Percentiles rank a stretch among this genome's conserved stretches.
These are phyloP conservation scores for Akebia trifoliata DNA, from an alignment of 164 flowering plant genomes.

Conservation along the genomic window DNA sequence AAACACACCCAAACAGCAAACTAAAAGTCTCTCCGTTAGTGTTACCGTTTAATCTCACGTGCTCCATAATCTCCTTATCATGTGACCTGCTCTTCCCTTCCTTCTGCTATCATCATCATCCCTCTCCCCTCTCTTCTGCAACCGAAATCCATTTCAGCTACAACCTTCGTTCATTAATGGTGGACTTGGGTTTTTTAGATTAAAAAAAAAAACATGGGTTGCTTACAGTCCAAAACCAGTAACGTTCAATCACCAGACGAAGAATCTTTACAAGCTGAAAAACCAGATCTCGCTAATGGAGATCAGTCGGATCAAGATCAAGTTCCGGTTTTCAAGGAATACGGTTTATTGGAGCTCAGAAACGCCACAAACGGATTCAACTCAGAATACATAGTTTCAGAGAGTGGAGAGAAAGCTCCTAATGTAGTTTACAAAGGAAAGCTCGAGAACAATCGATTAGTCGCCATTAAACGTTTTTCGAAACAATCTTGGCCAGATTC, in stretches of 20 bases:
- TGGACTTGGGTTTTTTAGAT: slow-evolving; percentile 8
- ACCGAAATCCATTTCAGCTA: background rate
- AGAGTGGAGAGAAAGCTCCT: slow-evolving; percentile 85
- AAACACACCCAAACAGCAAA: no score
- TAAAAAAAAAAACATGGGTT: slow-evolving; percentile 51
- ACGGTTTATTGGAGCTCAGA: slow-evolving; percentile 43
- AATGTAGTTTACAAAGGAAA: slow-evolving; percentile 73
- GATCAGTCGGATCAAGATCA: slow-evolving; percentile 39
- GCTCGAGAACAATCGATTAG: slow-evolving; percentile 39
- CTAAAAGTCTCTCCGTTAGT: slow-evolving; percentile 7
- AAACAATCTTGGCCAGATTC: slow-evolving; percentile 82
- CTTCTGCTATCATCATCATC: background rate
- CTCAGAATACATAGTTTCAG: slow-evolving; percentile 58
- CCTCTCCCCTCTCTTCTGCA: background rate
- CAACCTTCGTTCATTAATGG: slow-evolving; percentile 2
- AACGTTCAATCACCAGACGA: slow-evolving; percentile 64
- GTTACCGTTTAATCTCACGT: no score
- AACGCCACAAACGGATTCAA: slow-evolving; percentile 68
- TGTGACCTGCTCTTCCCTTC: slow-evolving; percentile 23
- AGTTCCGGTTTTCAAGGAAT: slow-evolving; percentile 59
- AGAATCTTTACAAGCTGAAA: slow-evolving; percentile 34
- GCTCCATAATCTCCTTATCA: slow-evolving; percentile 29
- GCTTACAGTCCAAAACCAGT: slow-evolving; percentile 70
- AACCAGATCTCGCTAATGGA: slow-evolving; percentile 42
- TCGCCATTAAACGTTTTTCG: slow-evolving; percentile 74